Evolutionary conservation across 1,284 basidiomycete species (phyloP).

Genomic region (Tausonia pullulans): DNA sequence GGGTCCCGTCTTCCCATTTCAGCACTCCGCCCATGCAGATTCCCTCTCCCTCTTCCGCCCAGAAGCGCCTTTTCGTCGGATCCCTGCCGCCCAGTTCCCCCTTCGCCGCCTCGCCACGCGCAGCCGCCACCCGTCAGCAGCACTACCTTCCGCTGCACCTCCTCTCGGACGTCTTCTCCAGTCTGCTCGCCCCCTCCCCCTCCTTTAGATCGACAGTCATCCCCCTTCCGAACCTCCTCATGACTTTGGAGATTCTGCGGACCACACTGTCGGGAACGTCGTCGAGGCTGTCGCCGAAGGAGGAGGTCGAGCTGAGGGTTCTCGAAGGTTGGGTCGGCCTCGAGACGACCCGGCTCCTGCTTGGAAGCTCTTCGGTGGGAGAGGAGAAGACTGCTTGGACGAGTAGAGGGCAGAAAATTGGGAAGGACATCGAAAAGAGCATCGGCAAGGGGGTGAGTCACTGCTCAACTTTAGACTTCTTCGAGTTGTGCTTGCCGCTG

Average conservation of each 20-base stretch:
- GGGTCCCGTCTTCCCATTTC: no score
- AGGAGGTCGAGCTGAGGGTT: constrained; percentile 9
- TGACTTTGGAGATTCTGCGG: not conserved
- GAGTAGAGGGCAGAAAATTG: not conserved
- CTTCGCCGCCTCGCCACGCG: no score
- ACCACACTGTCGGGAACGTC: not conserved
- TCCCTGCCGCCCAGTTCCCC: no score
- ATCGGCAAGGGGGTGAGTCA: constrained; percentile 6
- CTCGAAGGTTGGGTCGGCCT: constrained; percentile 8
- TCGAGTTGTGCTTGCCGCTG: not conserved
- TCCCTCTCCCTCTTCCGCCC: no score
- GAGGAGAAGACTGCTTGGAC: not conserved
- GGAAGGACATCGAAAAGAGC: not conserved
- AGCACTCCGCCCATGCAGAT: no score
- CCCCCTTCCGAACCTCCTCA: constrained; percentile 1
- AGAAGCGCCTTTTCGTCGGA: no score
- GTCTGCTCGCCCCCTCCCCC: not conserved
- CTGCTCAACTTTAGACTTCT: not conserved
- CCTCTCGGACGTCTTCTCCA: constrained; percentile 5
- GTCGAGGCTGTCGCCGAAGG: constrained; percentile 5
- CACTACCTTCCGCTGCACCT: not conserved
- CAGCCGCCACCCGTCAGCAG: no score
- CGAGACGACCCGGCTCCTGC: not conserved
- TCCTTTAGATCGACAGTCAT: not conserved
- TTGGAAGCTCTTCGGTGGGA: not conserved